A percentile compares a stretch with the other conserved stretches of the same genome.
These are phyloP conservation scores for Lathyrus oleraceus DNA, from an alignment of 306 rosid genomes.

Conservation along the genomic window DNA sequence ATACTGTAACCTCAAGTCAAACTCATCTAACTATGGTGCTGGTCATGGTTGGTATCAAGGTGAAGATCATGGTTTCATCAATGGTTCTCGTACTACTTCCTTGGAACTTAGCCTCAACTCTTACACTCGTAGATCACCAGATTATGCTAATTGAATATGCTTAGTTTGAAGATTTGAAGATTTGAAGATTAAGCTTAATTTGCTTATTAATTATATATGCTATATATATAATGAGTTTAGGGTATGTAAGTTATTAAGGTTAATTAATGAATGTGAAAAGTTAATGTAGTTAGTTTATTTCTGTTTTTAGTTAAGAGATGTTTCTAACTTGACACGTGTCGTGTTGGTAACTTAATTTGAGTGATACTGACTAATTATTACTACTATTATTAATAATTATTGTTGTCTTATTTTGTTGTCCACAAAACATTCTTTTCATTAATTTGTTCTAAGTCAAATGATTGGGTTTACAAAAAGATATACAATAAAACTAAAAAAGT, in stretches of 20 bases:
- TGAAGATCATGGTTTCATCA: constrained; percentile 40
- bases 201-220: background rate
- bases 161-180: constrained; percentile 11
- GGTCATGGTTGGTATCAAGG: constrained; percentile 55
- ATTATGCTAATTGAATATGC: constrained; percentile 39
- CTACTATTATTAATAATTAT: constrained; percentile 25
- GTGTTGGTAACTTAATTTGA: constrained; percentile 33
- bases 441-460: constrained; percentile 42
- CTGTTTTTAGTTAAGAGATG: constrained; percentile 28
- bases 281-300: constrained; percentile 19
- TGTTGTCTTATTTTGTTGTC: constrained; percentile 20
- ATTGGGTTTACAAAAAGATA: constrained; percentile 33
- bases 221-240: background rate
- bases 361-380: constrained; percentile 43
- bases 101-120: constrained; percentile 89
- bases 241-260: constrained; percentile 18
- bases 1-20: constrained; percentile 56
- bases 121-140: constrained; percentile 58
- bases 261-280: constrained; percentile 23
- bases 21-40: constrained; percentile 51
- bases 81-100: constrained; percentile 61
- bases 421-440: constrained; percentile 44
- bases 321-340: constrained; percentile 50
- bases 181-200: background rate
- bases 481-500: background rate